phyloP scores from a whole-genome alignment of 2,329 filamentous ascomycete genomes.

The Botrytis elliptica region DNA sequence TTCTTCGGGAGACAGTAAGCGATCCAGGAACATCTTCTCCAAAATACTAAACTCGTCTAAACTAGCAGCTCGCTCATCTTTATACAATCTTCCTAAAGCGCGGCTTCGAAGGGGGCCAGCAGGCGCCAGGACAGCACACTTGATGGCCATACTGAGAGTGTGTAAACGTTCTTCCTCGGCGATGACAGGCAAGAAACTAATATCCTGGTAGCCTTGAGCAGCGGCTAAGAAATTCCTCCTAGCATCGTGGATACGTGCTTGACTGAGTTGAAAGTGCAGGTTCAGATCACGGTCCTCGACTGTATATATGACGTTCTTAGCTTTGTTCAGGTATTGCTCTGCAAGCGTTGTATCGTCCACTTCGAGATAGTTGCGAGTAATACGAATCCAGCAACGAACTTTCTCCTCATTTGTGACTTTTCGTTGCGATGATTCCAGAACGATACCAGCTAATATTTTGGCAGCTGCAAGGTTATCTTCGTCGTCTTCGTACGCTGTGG shows the following conservation, averaged over 20 bases:
- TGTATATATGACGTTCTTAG: conserved; percentile 86
- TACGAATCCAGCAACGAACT: conserved; percentile 85
- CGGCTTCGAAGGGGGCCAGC: conserved; percentile 83
- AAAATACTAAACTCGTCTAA: conserved; percentile 83
- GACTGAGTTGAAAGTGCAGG: conserved; percentile 85
- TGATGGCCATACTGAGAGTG: conserved; percentile 82
- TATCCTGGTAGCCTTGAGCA: conserved; percentile 81
- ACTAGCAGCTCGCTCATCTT: conserved; percentile 78
- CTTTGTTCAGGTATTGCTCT: conserved; percentile 86
- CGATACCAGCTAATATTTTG: conserved; percentile 75
- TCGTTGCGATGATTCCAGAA: conserved; percentile 80
- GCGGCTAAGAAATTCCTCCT: conserved; percentile 88
- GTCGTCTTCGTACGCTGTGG: conserved; percentile 76
- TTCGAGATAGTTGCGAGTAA: conserved; percentile 91
- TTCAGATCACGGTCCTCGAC: conserved; percentile 71
- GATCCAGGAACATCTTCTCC: conserved; percentile 96
- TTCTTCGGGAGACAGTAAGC: conserved; percentile 76
- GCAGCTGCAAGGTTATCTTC: conserved; percentile 82
- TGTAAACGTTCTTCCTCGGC: conserved; percentile 83
- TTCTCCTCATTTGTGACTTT: conserved; percentile 79
- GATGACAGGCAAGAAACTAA: conserved; percentile 75
- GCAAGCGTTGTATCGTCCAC: conserved; percentile 86
- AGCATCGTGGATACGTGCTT: conserved; percentile 90
- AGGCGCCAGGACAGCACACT: conserved; percentile 88
- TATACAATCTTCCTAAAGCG: conserved; percentile 81